Evolutionary conservation across 768 basidiomycete genomes (phyloP).

Genomic region (Tulasnella sp.): DNA sequence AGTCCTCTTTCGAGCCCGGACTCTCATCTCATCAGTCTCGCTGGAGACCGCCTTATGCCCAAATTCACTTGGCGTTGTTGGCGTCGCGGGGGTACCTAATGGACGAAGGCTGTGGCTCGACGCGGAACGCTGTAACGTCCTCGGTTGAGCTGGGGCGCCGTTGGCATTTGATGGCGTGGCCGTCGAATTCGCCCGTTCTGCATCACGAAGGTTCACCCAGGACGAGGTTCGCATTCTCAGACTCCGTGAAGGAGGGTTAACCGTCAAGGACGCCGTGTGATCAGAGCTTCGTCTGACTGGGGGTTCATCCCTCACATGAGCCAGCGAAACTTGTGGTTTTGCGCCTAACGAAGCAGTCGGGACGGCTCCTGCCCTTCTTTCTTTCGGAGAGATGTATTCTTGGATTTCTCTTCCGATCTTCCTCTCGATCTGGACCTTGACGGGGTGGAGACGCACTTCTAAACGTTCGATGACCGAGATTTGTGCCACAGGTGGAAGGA

Average conservation of each 20-base stretch:
- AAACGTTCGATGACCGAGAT: constrained; percentile 85
- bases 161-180: constrained; percentile 21
- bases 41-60: constrained; percentile 33
- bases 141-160: constrained; percentile 14
- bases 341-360: not conserved
- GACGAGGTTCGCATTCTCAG: not conserved
- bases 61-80: not conserved
- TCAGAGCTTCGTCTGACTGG: not conserved
- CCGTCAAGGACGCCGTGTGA: not conserved
- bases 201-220: constrained; percentile 4
- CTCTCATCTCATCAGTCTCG: constrained; percentile 75
- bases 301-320: not conserved
- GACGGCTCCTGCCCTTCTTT: constrained; percentile 37
- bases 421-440: constrained; percentile 82
- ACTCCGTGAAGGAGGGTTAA: not conserved
- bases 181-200: constrained; percentile 13
- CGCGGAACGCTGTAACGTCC: constrained; percentile 14
- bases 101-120: constrained; percentile 23
- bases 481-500: constrained; percentile 87
- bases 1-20: constrained; percentile 18
- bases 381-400: constrained; percentile 80
- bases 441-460: constrained; percentile 75
- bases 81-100: not conserved
- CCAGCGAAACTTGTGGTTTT: not conserved
- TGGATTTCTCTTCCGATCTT: constrained; percentile 73